Evolutionary conservation across 768 basidiomycete genomes (phyloP), one percentile per base, ranked within the genome.

Genomic region (Thelephora aurantiotincta): DNA sequence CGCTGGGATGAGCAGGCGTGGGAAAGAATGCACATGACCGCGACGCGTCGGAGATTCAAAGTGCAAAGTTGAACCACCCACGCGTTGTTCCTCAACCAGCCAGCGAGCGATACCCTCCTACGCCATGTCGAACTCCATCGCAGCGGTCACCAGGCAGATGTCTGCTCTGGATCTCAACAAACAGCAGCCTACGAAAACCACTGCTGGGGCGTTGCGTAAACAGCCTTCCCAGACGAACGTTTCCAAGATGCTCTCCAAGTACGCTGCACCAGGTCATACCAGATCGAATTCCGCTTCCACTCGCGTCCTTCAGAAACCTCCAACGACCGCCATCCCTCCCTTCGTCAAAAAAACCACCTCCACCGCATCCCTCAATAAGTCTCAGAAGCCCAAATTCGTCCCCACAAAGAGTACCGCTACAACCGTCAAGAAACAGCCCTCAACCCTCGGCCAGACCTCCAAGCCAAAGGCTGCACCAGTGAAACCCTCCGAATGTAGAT

Each of bases 161-260:
- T 73, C 80, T 38, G 72, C 77, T 1, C 72, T 86, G 26, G 82
- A 85, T 53, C 75, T 85, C 3, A 60, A 63, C 59, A 47, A 41
- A 14, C 38, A 41, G 14, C 16, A 41, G 16, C 9, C 57, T 57
- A 23, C 55, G 59, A 43, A 65, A 62, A 3, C 58, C 37, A 38
- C 51, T 53, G 64, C 51, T 26, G 56, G 48, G 64, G 68, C 54
- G 46, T 69, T 53, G 51, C 59, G 62, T 53, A 84, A 82, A 55
- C 74, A 77, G 22, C 61, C 76, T 18, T 73, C 72, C 54, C 77
- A 81, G 56, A 58, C 68, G 2, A 77, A 73, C 54, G 78, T 85
- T 20, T 67, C 79, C 11, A 87, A 85, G 59, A 70, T 86, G 11
- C 70, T 84, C 49, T 77, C 78, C 1, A 88, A 87, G 65, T 86